Base-by-base conservation (phyloP, 208 protist genomes). In the Wallacemonas sp. region DNA sequence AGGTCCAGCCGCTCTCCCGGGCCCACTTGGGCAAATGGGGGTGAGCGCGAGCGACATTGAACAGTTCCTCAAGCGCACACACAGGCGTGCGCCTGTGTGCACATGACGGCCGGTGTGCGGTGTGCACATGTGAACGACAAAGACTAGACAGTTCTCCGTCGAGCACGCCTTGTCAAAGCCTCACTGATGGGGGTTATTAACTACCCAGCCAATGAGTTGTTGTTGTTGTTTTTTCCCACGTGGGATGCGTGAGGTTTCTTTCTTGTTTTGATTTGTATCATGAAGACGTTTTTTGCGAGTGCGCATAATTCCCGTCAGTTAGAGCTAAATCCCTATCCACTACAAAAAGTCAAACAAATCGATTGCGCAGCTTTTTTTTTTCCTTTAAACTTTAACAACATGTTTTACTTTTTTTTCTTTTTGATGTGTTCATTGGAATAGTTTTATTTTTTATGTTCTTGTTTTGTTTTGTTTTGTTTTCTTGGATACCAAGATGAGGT, bases 201-300 rank as follows among this genome's bases (percentile, higher is more conserved):
- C n/a, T n/a, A n/a, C n/a, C n/a, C n/a, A n/a, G n/a, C n/a, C n/a
- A n/a, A n/a, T n/a, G n/a, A n/a, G n/a, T n/a, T 61, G 54, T 42
- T 61, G 12, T 42, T 61, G 25, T 61, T 61, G 11, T 61, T 61
- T n/a, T n/a, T n/a, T n/a, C n/a, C n/a, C n/a, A n/a, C n/a, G n/a
- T n/a, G n/a, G n/a, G n/a, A n/a, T n/a, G n/a, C n/a, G n/a, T n/a
- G n/a, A n/a, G n/a, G n/a, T n/a, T n/a, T n/a, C n/a, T 42, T 42
- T 38, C 22, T 42, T 22, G 7, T 61, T 33, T 10, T 29, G 26
- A n/a, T 61, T 42, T 41, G 12, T 16, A 41, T 41, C 7, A 16
- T 41, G 36, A 41, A 41, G 7, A 16, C 36, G 7, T 14, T 41
- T 41, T 41, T 64, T 48, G 57, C 42, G 10, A 23, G 16, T 48